These are phyloP conservation scores for Blastomyces gilchristii DNA, from an alignment of 2,329 filamentous ascomycete species.

Conservation along the genomic window DNA sequence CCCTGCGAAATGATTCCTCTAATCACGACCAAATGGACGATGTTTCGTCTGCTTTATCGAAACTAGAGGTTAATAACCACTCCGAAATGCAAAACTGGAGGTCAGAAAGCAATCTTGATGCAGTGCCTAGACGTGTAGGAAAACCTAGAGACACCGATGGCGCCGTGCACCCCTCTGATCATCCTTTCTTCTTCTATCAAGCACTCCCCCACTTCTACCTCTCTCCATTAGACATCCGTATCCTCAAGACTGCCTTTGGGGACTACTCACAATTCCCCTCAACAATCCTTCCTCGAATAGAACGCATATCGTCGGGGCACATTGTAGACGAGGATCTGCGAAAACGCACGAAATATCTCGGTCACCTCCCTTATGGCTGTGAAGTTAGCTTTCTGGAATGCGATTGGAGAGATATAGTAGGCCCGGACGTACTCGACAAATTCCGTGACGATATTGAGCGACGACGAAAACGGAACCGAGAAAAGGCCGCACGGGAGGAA, in stretches of 20 bases:
- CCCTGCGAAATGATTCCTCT: not conserved
- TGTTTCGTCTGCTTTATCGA: conserved; percentile 13
- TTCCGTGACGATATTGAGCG: conserved; percentile 70
- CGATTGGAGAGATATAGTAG: conserved; percentile 86
- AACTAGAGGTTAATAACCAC: conserved; percentile 8
- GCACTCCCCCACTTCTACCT: conserved; percentile 80
- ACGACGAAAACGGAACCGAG: conserved; percentile 63
- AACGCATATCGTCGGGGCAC: conserved; percentile 80
- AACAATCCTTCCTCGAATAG: conserved; percentile 74
- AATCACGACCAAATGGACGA: conserved; percentile 9
- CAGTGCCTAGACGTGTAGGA: conserved; percentile 11
- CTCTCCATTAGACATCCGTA: conserved; percentile 82
- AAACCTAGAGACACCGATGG: conserved; percentile 25
- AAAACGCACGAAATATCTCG: conserved; percentile 75
- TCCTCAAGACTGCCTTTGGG: conserved; percentile 80
- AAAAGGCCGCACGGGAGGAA: conserved; percentile 79
- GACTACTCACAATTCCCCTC: conserved; percentile 73
- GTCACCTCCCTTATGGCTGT: conserved; percentile 80
- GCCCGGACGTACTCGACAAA: conserved; percentile 59
- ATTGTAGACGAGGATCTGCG: conserved; percentile 76
- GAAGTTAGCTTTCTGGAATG: conserved; percentile 86
- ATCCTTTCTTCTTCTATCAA: conserved; percentile 75
- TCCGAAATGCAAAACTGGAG: not conserved
- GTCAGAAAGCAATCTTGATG: not conserved
- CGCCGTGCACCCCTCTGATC: conserved; percentile 39